A percentile compares a stretch with the other conserved stretches of the same genome.
phyloP scores from a whole-genome alignment of 768 basidiomycete genomes.

The Rhodocollybia butyracea region DNA sequence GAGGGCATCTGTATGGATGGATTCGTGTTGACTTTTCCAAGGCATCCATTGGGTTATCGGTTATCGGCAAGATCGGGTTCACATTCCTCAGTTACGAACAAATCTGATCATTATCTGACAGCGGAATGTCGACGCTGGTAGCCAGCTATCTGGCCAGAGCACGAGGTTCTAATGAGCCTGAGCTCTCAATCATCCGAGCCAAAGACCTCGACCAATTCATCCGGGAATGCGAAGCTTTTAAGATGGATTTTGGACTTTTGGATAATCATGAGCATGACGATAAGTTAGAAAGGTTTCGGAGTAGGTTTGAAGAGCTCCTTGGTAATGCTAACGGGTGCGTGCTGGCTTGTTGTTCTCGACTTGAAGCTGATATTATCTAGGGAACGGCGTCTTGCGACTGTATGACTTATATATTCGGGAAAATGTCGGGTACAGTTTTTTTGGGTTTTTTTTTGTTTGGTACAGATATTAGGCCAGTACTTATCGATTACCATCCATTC shows the following conservation, averaged over 20 bases:
- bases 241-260: slow-evolving; percentile 52
- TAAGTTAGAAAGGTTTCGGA: slow-evolving; percentile 32
- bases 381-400: neutral
- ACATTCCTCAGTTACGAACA: neutral
- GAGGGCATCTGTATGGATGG: neutral
- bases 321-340: slow-evolving; percentile 37
- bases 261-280: slow-evolving; percentile 32
- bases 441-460: too few species aligned
- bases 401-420: too few species aligned
- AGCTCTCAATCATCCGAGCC: slow-evolving; percentile 49
- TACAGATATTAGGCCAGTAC: too few species aligned
- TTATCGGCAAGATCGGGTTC: slow-evolving; percentile 27
- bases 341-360: neutral
- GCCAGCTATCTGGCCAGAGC: slow-evolving; percentile 72
- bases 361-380: neutral
- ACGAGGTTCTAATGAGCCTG: slow-evolving; percentile 69
- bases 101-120: slow-evolving; percentile 15
- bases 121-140: slow-evolving; percentile 64
- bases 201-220: slow-evolving; percentile 67
- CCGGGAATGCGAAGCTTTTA: slow-evolving; percentile 56
- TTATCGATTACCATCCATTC: too few species aligned
- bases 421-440: too few species aligned
- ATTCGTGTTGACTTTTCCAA: slow-evolving; percentile 17
- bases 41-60: slow-evolving; percentile 33
- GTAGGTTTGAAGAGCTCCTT: slow-evolving; percentile 44